Evolutionary conservation across 345 rosid genomes (phyloP).

Genomic region (Aquilaria sinensis): DNA sequence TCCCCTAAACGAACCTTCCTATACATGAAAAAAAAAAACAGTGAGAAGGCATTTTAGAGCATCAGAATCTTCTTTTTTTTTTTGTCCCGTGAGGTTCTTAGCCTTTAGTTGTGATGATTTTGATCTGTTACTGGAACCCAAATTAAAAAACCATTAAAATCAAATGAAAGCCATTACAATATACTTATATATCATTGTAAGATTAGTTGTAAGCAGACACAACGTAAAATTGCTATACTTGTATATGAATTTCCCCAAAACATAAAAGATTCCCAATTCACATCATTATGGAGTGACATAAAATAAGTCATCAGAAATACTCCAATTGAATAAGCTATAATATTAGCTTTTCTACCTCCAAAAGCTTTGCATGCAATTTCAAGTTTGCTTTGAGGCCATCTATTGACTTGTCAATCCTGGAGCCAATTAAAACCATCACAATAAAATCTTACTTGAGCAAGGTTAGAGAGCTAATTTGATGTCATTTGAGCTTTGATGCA

Average conservation of each 20-base stretch:
- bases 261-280: slow-evolving; percentile 23
- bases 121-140: too few species aligned
- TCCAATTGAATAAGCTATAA: slow-evolving; percentile 92
- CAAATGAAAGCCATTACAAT: too few species aligned
- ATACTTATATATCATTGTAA: too few species aligned
- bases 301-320: slow-evolving; percentile 70
- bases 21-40: too few species aligned
- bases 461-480: neutral
- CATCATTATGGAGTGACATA: slow-evolving; percentile 63
- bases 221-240: neutral
- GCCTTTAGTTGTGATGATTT: too few species aligned
- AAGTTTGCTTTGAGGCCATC: slow-evolving; percentile 58
- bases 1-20: too few species aligned
- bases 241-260: slow-evolving; percentile 11
- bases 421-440: slow-evolving; percentile 10
- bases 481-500: neutral
- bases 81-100: too few species aligned
- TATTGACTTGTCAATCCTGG: slow-evolving; percentile 57
- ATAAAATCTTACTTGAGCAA: slow-evolving; percentile 1
- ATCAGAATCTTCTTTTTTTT: too few species aligned
- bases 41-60: too few species aligned
- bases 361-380: slow-evolving; percentile 70
- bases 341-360: slow-evolving; percentile 64
- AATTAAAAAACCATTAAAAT: too few species aligned
- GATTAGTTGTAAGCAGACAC: too few species aligned